Evolutionary conservation across 2,329 filamentous ascomycete species (phyloP).

Genomic region (Lachnellula suecica): DNA sequence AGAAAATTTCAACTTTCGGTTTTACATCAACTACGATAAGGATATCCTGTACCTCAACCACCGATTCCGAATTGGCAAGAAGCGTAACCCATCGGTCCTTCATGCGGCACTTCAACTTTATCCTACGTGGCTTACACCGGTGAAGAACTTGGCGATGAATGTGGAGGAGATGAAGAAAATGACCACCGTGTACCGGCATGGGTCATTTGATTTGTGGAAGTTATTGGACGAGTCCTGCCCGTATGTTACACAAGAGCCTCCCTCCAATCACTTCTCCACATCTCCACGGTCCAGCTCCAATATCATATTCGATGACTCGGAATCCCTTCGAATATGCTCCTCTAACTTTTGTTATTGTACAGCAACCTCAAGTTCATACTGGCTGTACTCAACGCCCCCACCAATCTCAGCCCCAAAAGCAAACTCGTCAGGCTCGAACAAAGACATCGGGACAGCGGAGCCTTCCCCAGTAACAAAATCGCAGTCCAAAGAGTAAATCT

Average conservation of each 20-base stretch:
- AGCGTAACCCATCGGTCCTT: neutral
- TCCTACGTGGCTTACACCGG: neutral
- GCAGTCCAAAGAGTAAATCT: neutral
- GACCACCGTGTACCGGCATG: neutral
- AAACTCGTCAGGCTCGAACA: neutral
- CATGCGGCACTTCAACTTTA: neutral
- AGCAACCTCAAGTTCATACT: neutral
- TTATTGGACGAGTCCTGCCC: neutral
- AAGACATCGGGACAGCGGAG: too few species aligned
- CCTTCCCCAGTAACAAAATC: neutral
- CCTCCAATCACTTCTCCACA: neutral
- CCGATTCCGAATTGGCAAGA: neutral
- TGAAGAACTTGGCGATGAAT: neutral
- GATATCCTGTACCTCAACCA: constrained; percentile 2
- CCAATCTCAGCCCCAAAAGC: neutral
- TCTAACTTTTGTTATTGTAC: neutral
- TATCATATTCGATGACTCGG: neutral
- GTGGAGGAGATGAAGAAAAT: neutral
- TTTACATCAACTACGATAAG: neutral
- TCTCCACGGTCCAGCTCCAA: neutral
- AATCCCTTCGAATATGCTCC: neutral
- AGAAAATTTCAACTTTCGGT: neutral
- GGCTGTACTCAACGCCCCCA: neutral
- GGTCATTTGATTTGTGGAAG: neutral
- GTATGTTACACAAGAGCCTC: neutral